Evolutionary conservation across 495 filamentous ascomycete genomes (phyloP).

Genomic region (Glonium stellatum): DNA sequence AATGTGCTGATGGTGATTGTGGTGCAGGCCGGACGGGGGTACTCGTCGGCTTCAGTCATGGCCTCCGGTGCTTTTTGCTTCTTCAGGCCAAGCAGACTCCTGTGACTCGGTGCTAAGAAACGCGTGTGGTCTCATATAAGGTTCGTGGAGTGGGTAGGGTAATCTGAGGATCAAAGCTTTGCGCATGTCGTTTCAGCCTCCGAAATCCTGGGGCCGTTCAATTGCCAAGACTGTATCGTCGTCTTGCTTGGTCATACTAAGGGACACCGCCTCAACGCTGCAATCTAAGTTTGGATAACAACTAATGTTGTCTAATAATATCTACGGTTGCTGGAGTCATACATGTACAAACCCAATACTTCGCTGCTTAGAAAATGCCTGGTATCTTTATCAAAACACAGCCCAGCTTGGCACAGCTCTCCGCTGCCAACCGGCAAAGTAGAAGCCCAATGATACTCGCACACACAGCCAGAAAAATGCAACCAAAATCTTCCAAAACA

Average conservation of each 20-base stretch:
- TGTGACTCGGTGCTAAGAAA: no score
- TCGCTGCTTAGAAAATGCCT: not conserved
- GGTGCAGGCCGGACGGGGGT: no score
- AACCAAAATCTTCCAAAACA: not conserved
- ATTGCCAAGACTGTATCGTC: not conserved
- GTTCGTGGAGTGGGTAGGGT: no score
- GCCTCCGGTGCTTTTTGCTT: not conserved
- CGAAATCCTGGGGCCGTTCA: not conserved
- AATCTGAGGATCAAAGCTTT: no score
- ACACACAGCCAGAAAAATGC: not conserved
- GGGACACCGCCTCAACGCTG: not conserved
- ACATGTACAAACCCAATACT: not conserved
- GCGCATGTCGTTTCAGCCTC: not conserved
- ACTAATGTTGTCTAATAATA: constrained; percentile 3
- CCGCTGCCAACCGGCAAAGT: not conserved
- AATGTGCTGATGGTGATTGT: not conserved
- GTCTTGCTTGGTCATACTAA: not conserved
- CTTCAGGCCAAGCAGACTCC: not conserved
- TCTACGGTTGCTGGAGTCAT: not conserved
- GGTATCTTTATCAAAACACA: constrained; percentile 3
- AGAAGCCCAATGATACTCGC: not conserved
- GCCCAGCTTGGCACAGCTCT: not conserved
- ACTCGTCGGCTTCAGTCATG: not conserved
- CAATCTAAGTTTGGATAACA: not conserved
- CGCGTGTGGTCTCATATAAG: no score